Evolutionary conservation across 75 land plant genomes (phyloP).

Genomic region (Adiantum capillusveneris): DNA sequence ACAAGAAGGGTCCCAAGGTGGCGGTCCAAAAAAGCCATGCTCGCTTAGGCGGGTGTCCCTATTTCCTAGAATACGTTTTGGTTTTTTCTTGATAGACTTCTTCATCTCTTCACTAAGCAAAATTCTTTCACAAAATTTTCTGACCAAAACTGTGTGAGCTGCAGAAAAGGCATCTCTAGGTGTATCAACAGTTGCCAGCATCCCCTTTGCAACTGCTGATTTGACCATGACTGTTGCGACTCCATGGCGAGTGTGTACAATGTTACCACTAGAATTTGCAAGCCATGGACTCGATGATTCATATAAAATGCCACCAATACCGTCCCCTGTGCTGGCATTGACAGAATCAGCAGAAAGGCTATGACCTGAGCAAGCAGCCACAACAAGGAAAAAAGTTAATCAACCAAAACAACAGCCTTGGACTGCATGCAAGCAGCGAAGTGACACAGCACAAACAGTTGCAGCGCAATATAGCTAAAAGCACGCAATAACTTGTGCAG

Average conservation of each 20-base stretch:
- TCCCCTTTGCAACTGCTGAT: slow-evolving; percentile 13
- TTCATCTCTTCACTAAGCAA: slow-evolving; percentile 47
- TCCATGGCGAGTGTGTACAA: slow-evolving; percentile 7
- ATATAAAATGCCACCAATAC: too few species aligned
- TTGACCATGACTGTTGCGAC: slow-evolving; percentile 43
- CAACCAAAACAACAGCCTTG: too few species aligned
- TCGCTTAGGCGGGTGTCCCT: slow-evolving; percentile 3
- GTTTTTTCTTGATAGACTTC: slow-evolving; percentile 30
- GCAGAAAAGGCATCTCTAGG: slow-evolving; percentile 16
- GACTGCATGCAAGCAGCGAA: too few species aligned
- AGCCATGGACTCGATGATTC: too few species aligned
- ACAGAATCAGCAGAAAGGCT: background rate
- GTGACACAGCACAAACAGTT: too few species aligned
- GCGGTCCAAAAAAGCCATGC: slow-evolving; percentile 55
- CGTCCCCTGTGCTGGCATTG: too few species aligned
- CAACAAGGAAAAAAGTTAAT: too few species aligned
- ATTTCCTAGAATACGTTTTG: background rate
- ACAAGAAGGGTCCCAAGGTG: slow-evolving; percentile 80
- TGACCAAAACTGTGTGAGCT: slow-evolving; percentile 30
- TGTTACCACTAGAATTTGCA: background rate
- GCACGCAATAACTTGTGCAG: too few species aligned
- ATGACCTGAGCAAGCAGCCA: too few species aligned
- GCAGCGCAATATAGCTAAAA: too few species aligned
- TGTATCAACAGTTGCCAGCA: background rate
- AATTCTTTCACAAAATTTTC: slow-evolving; percentile 56